These are phyloP conservation scores for Diplodia corticola DNA, from an alignment of 2,329 filamentous ascomycete species.

Conservation along the genomic window DNA sequence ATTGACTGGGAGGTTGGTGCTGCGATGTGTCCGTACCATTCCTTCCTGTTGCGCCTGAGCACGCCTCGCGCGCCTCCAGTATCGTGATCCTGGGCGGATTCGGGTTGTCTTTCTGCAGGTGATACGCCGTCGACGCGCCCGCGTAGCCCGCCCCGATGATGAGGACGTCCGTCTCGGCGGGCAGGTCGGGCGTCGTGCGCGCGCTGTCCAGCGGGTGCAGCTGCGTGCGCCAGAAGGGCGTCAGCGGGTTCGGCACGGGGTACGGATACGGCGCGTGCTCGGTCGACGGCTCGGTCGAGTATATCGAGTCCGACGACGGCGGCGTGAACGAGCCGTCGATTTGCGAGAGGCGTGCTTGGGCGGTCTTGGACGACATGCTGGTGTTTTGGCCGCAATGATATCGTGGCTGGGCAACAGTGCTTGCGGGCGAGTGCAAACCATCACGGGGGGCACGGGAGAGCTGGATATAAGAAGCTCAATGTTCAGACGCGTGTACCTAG, in stretches of 20 bases:
- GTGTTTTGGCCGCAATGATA: neutral
- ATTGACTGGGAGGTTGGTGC: too few relatives aligned
- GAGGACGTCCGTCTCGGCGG: constrained; percentile 33
- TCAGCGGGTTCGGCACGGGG: constrained; percentile 35
- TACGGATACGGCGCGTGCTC: constrained; percentile 21
- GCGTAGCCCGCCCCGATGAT: constrained; percentile 40
- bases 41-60: constrained; percentile 31
- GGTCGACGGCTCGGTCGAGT: constrained; percentile 11
- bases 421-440: too few relatives aligned
- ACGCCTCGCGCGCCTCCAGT: constrained; percentile 31
- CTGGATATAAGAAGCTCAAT: neutral
- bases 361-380: neutral
- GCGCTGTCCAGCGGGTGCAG: constrained; percentile 33
- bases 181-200: constrained; percentile 34
- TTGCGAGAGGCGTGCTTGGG: constrained; percentile 4
- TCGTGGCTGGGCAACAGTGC: neutral
- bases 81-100: constrained; percentile 27
- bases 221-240: constrained; percentile 41
- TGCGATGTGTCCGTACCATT: constrained; percentile 37
- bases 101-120: constrained; percentile 28
- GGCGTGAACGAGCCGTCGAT: neutral
- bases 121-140: constrained; percentile 35
- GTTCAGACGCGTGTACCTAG: neutral
- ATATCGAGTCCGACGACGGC: neutral
- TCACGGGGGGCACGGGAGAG: too few relatives aligned